These are phyloP conservation scores for Thelonectria discophora DNA, from an alignment of 2,329 filamentous ascomycete species.

Conservation along the genomic window DNA sequence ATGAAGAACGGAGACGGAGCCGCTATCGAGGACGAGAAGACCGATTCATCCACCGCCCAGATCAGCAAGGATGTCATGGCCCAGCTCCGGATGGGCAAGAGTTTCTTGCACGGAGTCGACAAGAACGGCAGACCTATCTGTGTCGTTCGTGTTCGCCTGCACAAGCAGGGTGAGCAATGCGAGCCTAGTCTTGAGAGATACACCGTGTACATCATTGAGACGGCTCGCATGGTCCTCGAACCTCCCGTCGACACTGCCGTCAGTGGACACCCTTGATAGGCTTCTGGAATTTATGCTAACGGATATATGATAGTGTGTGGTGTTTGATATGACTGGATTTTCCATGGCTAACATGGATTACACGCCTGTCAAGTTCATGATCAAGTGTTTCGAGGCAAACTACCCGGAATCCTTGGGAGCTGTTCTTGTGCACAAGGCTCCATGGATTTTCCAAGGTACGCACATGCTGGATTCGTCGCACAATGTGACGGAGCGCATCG, in stretches of 20 bases:
- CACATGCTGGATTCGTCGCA: constrained; percentile 36
- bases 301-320: constrained; percentile 70
- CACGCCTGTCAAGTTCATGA: constrained; percentile 97
- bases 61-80: constrained; percentile 78
- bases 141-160: constrained; percentile 82
- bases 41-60: constrained; percentile 70
- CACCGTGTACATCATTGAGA: constrained; percentile 95
- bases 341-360: constrained; percentile 98
- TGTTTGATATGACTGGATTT: constrained; percentile 97
- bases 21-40: constrained; percentile 67
- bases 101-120: constrained; percentile 88
- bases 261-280: constrained; percentile 51
- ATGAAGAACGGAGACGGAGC: constrained; percentile 78
- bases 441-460: constrained; percentile 93
- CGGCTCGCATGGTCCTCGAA: constrained; percentile 82
- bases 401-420: constrained; percentile 92
- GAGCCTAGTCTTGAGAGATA: constrained; percentile 85
- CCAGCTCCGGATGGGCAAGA: constrained; percentile 91
- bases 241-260: constrained; percentile 91
- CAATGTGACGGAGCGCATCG: neutral
- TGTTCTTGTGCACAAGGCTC: constrained; percentile 93
- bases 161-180: constrained; percentile 82
- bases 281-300: constrained; percentile 28
- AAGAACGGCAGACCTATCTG: constrained; percentile 87
- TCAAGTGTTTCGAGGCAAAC: constrained; percentile 98